Base-by-base conservation (phyloP, 352 stramenopile species). In the Thraustochytrium striatum region DNA sequence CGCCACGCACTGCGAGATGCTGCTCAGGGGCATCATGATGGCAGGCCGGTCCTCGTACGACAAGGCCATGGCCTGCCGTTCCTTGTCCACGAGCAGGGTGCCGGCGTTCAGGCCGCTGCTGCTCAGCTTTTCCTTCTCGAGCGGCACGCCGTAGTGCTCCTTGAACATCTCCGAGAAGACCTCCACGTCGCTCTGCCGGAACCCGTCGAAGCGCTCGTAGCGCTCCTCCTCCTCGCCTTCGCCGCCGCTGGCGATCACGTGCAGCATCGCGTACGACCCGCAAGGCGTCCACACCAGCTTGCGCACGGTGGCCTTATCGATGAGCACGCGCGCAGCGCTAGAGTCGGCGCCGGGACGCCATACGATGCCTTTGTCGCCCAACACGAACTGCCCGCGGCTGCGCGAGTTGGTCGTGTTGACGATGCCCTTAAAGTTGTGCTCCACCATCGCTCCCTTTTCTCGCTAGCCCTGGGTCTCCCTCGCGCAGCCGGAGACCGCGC, bases 31-130 rank as follows among this genome's bases (percentile, higher is more conserved):
- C 30, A 84, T 50, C 30, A 84, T 78, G 16, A 85, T 44, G 13
- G 82, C 59, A 16, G 39, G 38, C 58, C 79, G 35, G 52, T 62
- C 79, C 13, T 87, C 43, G 41, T 73, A 78, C 52, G 52, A 53
- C 58, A 59, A 11, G 33, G 43, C 61, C 87, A 94, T 84, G 91
- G 88, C 93, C 70, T 92, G 85, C 69, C 93, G 92, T 0, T 86
- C 86, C 0, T 89, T 91, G 72, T 96, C 89, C 69, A 98, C 96
- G 82, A 93, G 89, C 81, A 96, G 95, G 38, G 94, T 88, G 43
- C 95, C 95, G 87, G 92, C 98, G 82, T 97, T 97, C 44, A 90
- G 89, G 53, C 94, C 95, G 1, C 85, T 85, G 2, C 88, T 85
- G 58, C 88, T 88, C 47, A 98, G 90, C 35, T 91, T 90, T 72